Evolutionary conservation across 192 early-diverging fungal genomes (phyloP).

Genomic region (Backusella tarrabulga): DNA sequence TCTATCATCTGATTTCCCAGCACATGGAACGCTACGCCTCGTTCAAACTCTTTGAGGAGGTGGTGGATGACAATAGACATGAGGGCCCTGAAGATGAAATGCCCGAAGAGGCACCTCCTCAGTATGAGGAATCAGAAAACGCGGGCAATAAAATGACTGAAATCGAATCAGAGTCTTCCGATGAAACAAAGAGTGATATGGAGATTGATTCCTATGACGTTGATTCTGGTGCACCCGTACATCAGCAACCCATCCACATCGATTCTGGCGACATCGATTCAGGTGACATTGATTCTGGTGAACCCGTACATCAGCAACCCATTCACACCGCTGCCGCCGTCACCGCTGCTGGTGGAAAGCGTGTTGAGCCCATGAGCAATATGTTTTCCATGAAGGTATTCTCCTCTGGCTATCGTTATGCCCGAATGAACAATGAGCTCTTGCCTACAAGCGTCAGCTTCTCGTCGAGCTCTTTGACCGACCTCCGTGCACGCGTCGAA

Average conservation of each 20-base stretch:
- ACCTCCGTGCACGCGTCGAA: slow-evolving; percentile 12
- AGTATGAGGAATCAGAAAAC: neutral
- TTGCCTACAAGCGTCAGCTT: neutral
- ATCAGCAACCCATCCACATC: slow-evolving; percentile 20
- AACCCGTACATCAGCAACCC: slow-evolving; percentile 11
- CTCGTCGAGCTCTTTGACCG: neutral
- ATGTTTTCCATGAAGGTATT: slow-evolving; percentile 31
- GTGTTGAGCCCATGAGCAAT: slow-evolving; percentile 30
- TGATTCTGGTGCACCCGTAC: neutral
- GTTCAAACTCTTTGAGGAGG: slow-evolving; percentile 37
- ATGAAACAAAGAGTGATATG: neutral
- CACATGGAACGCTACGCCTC: slow-evolving; percentile 45
- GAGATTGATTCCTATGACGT: neutral
- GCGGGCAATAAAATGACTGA: neutral
- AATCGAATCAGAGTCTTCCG: neutral
- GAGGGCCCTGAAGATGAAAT: slow-evolving; percentile 15
- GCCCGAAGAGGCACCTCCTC: slow-evolving; percentile 7
- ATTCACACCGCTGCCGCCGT: slow-evolving; percentile 34
- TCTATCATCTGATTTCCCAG: slow-evolving; percentile 37
- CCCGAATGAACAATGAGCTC: neutral
- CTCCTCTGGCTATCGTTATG: neutral
- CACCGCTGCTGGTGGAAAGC: slow-evolving; percentile 29
- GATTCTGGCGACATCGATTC: too few relatives aligned
- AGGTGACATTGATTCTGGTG: neutral
- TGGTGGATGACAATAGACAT: neutral